phyloP scores from a whole-genome alignment of 1,284 basidiomycete species.

The Neotropicomus parvogracilis region DNA sequence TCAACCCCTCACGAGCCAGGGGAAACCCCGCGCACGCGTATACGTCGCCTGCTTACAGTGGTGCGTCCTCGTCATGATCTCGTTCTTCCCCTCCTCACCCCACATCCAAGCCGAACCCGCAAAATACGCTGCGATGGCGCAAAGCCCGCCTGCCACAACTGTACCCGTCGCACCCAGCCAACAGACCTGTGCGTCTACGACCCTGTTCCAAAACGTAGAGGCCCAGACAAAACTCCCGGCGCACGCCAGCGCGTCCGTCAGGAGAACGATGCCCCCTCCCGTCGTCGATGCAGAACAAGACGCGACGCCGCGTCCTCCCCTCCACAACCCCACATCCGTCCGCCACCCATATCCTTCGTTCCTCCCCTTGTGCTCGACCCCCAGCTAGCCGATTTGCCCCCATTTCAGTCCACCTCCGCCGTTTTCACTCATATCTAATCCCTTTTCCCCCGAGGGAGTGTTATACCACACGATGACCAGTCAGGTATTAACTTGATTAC shows the following conservation, averaged over 20 bases:
- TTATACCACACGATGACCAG: slow-evolving; percentile 19
- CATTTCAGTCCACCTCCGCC: slow-evolving; percentile 5
- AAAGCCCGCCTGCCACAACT: slow-evolving; percentile 71
- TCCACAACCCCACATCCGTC: slow-evolving; percentile 7
- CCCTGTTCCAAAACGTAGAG: slow-evolving; percentile 64
- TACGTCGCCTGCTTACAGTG: slow-evolving; percentile 75
- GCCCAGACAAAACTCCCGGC: slow-evolving; percentile 71
- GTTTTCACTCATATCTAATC: slow-evolving; percentile 1
- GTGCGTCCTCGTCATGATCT: slow-evolving; percentile 36
- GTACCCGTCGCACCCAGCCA: slow-evolving; percentile 46
- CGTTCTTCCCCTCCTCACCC: slow-evolving; percentile 9
- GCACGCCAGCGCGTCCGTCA: slow-evolving; percentile 54
- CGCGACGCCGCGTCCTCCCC: slow-evolving; percentile 1
- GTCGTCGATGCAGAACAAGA: slow-evolving; percentile 38
- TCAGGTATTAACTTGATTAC: slow-evolving; percentile 32
- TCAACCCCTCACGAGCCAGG: slow-evolving; percentile 73
- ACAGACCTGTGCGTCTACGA: slow-evolving; percentile 58
- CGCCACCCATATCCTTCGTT: neutral
- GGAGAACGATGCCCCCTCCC: slow-evolving; percentile 28
- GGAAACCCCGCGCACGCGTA: slow-evolving; percentile 66
- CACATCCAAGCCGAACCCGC: slow-evolving; percentile 52
- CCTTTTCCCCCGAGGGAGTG: slow-evolving; percentile 5
- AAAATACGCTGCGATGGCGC: slow-evolving; percentile 81
- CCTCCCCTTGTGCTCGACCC: slow-evolving; percentile 25
- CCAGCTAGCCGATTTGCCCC: slow-evolving; percentile 19